phyloP scores from a whole-genome alignment of 1,284 basidiomycete species.

The Puccinia polysora region DNA sequence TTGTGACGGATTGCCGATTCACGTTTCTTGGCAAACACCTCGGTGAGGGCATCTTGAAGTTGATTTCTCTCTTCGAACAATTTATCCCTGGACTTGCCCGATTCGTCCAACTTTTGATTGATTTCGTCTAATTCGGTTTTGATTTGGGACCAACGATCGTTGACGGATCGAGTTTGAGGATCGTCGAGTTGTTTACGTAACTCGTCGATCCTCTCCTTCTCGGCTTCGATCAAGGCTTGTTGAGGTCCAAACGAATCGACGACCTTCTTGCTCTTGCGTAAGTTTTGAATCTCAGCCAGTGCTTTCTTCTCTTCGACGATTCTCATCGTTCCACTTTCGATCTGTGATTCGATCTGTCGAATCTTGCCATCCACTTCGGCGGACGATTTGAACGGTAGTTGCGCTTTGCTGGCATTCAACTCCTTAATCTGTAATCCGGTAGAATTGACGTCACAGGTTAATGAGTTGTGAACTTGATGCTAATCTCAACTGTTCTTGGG shows the following conservation, averaged over 20 bases:
- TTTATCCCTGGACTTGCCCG: constrained; percentile 72
- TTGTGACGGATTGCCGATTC: constrained; percentile 67
- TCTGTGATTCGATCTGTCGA: constrained; percentile 66
- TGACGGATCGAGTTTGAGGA: constrained; percentile 77
- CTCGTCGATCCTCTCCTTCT: constrained; percentile 70
- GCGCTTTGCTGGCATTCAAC: constrained; percentile 22
- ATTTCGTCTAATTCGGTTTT: constrained; percentile 79
- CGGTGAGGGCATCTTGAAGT: constrained; percentile 62
- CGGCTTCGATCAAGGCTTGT: constrained; percentile 73
- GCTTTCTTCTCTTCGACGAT: constrained; percentile 94
- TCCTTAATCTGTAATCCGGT: constrained; percentile 32
- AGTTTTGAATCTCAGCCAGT: constrained; percentile 72
- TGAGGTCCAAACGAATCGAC: constrained; percentile 75
- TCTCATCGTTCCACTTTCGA: constrained; percentile 87
- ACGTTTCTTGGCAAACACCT: constrained; percentile 72
- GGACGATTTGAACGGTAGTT: constrained; percentile 29
- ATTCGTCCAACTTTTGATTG: constrained; percentile 80
- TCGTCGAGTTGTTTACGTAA: constrained; percentile 81
- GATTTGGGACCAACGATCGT: constrained; percentile 75
- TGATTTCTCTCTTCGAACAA: constrained; percentile 81
- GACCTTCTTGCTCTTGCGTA: constrained; percentile 65
- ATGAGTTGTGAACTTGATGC: neutral
- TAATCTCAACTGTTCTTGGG: neutral
- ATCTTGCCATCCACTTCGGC: constrained; percentile 57
- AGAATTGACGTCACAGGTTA: too few relatives aligned